phyloP scores from a whole-genome alignment of 805 yeast genomes.

The Debaryomyces prosopidis region DNA sequence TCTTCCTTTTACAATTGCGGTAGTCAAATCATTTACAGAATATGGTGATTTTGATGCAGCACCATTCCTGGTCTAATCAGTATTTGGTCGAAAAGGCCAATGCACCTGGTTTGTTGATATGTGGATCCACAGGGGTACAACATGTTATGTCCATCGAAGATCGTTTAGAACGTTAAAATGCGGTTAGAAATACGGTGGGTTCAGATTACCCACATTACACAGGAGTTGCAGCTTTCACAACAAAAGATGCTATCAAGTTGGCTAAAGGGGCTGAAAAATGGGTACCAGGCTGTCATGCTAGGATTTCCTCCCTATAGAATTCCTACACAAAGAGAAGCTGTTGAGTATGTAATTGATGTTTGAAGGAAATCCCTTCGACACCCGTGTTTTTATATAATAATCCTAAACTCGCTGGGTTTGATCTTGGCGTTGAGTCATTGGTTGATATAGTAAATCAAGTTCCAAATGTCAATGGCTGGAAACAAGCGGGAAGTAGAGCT shows the following conservation, averaged over 20 bases:
- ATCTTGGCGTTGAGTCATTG: not conserved
- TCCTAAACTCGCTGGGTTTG: not conserved
- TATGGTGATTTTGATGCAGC: too few species aligned
- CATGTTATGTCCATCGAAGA: not conserved
- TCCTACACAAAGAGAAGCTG: slow-evolving; percentile 1
- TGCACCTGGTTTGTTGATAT: not conserved
- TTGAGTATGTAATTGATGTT: not conserved
- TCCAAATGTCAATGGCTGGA: not conserved
- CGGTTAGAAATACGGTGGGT: not conserved
- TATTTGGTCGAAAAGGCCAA: not conserved
- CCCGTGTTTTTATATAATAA: slow-evolving; percentile 2
- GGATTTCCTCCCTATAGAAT: slow-evolving; percentile 3
- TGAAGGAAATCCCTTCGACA: not conserved
- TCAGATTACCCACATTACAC: not conserved
- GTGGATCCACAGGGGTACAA: slow-evolving; percentile 4
- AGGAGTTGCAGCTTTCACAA: slow-evolving; percentile 1
- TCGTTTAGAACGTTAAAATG: not conserved
- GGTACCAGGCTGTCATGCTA: slow-evolving; percentile 3
- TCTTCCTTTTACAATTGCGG: too few species aligned
- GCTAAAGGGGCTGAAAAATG: not conserved
- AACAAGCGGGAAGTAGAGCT: slow-evolving; percentile 1
- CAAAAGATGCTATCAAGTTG: not conserved
- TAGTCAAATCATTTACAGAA: too few species aligned
- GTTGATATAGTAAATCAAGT: not conserved
- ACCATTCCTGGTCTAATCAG: not conserved